Evolutionary conservation across 306 rosid genomes (phyloP), one percentile per base, ranked within the genome.

Genomic region (Malus asiatica): DNA sequence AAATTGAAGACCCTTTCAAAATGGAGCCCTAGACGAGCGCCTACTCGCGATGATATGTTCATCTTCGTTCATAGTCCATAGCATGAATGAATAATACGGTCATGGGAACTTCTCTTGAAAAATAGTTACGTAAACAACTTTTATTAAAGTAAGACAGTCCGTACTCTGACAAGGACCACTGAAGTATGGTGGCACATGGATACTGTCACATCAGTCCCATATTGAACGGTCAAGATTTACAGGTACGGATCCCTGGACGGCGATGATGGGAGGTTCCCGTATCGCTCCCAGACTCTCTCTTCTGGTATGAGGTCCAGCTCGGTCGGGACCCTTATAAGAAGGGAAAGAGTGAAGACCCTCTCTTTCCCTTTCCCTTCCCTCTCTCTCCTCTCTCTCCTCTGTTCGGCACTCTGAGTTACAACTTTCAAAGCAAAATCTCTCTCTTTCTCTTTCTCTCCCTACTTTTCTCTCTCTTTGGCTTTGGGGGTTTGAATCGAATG

Each of bases 111-210:
- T 16, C 11, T 19, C 13, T 20, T 4, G 1, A 20, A 30, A 77
- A 60, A 29, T 70, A 48, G 0, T 74, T 48, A 22, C 52, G 64
- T 40, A 3, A 46, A 48, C 18, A 57, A 73, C 29, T 18, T 59
- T 15, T 14, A 48, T 14, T 48, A 48, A 48, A 48, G 16, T 60
- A 30, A 73, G 69, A 76, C 71, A 76, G 83, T 83, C 91, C 94
- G 98, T 93, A 93, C 94, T 83, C 79, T 79, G 96, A 89, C 94
- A 93, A 85, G 71, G 93, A 89, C 96, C 91, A 79, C 89, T 89
- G 90, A 86, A 83, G 94, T 88, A 86, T 90, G 94, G 98, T 87
- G 88, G 90, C 98, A 89, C 97, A 93, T 93, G 94, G 93, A 77
- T 84, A 69, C 86, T 89, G 94, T 93, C 98, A 90, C 81, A 90